These are phyloP conservation scores for Candida oleophila DNA, from an alignment of 805 yeast species.

Conservation along the genomic window DNA sequence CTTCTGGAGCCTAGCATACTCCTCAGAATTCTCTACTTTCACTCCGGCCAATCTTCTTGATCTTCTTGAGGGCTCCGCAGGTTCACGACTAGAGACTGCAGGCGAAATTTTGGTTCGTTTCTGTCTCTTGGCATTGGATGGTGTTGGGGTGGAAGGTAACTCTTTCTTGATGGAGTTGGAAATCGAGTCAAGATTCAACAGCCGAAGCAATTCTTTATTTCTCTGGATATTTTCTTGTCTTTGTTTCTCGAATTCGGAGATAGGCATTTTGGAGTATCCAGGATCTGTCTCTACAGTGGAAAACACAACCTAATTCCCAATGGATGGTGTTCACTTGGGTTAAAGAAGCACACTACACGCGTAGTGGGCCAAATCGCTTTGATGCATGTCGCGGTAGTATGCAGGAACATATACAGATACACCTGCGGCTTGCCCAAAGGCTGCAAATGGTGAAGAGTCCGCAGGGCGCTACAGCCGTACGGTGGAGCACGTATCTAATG, in stretches of 20 bases:
- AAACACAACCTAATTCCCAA: too few relatives aligned
- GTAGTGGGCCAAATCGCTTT: too few relatives aligned
- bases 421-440: too few relatives aligned
- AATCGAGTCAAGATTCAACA: slow-evolving; percentile 64
- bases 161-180: slow-evolving; percentile 54
- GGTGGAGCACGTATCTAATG: too few relatives aligned
- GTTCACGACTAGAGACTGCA: slow-evolving; percentile 18
- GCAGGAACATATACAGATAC: too few relatives aligned
- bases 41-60: slow-evolving; percentile 80
- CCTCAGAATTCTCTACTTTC: slow-evolving; percentile 51
- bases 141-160: slow-evolving; percentile 16
- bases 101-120: slow-evolving; percentile 21
- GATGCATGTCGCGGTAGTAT: too few relatives aligned
- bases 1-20: slow-evolving; percentile 32
- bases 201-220: slow-evolving; percentile 70
- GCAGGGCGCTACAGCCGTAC: too few relatives aligned
- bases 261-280: neutral
- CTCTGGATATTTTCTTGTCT: slow-evolving; percentile 79
- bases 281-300: too few relatives aligned
- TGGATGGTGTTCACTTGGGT: too few relatives aligned
- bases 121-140: slow-evolving; percentile 13
- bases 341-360: too few relatives aligned
- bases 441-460: too few relatives aligned
- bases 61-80: slow-evolving; percentile 59
- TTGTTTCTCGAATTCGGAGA: slow-evolving; percentile 69